Base-by-base conservation (phyloP, 192 early-diverging fungal species). In the Coemansia aciculifera region DNA sequence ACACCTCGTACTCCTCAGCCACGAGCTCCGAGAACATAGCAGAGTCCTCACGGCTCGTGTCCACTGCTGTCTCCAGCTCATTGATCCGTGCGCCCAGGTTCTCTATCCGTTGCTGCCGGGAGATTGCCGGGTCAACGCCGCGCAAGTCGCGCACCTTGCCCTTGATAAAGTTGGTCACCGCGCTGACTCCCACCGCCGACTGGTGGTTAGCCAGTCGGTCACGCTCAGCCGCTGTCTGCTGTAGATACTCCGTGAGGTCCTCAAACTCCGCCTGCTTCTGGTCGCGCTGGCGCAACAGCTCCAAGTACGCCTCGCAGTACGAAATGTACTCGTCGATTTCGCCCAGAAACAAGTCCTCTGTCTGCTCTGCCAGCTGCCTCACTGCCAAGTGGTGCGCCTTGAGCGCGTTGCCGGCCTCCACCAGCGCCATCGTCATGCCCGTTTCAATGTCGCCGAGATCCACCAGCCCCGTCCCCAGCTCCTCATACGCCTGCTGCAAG, bases 181-280 rank as follows among this genome's bases (percentile, higher is more conserved):
- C 85, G 11, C 83, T 73, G 48, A 84, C 83, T 3, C 87, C 78
- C 13, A 89, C 90, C 48, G 90, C 76, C 32, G 81, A 78, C 38
- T 80, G 78, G 63, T 85, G 86, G 72, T 87, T 86, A 31, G 87
- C 52, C 51, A 91, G 83, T 9, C 89, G 83, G 24, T 95, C 93
- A 40, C 89, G 86, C 52, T 98, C 95, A 0, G 86, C 67, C 0
- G 77, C 73, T 23, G 91, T 84, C 59, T 89, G 88, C 69, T 91
- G 87, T 56, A 96, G 76, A 48, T 90, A 95, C 57, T 85, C 84
- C 8, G 89, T 87, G 46, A 98, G 78, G 56, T 92, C 95, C 82
- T 98, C 95, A 74, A 90, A 90, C 83, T 98, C 97, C 8, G 96
- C 84, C 83, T 98, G 97, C 79, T 97, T 97, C 77, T 98, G 95